Evolutionary conservation across 345 rosid genomes (phyloP), one percentile per base, ranked within the genome.

Genomic region (Raphanus raphanistrum): DNA sequence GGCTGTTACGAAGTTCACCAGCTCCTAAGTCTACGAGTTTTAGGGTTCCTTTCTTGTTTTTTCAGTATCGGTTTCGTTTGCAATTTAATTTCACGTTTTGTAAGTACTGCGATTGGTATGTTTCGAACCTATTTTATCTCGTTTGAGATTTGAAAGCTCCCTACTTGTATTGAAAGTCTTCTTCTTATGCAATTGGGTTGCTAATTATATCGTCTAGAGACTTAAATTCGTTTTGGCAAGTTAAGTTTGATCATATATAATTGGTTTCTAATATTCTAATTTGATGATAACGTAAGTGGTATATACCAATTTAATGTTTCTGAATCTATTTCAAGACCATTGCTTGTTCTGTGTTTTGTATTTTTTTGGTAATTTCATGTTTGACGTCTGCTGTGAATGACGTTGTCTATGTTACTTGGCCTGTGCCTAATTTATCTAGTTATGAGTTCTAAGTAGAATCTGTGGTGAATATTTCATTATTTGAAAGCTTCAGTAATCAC

Each of bases 1-100:
- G 88, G 96, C 96, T 0, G 96, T 90, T 5, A 87, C 92, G 0
- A 89, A 91, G 75, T 91, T 91, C 35, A 91, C 97, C 2, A 89
- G 94, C 43, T 86, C 93, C 61, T 90, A 60, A 60, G 81, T 62
- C 21, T 1, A 6, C 21, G 64, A n/a, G 33, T 33, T 43, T 43
- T 43, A 43, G 52, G n/a, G 55, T 48, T 48, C 45, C 41, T 38
- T 38, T 38, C 43, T 38, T 38, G 43, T 38, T 35, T 8, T 38
- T 38, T 38, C 43, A 9, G 43, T 38, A 9, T 38, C 12, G 13
- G 0, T 33, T 33, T 3, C 0, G 3, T 38, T 9, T 38, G 45
- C 45, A 38, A 38, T 38, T 38, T 38, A 3, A 28, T 4, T 28
- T 21, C 10, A 35, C 41, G 45, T 10, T 38, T 48, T 48, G 55